Evolutionary conservation across 164 flowering plant species (phyloP).

Genomic region (Akebia trifoliata): DNA sequence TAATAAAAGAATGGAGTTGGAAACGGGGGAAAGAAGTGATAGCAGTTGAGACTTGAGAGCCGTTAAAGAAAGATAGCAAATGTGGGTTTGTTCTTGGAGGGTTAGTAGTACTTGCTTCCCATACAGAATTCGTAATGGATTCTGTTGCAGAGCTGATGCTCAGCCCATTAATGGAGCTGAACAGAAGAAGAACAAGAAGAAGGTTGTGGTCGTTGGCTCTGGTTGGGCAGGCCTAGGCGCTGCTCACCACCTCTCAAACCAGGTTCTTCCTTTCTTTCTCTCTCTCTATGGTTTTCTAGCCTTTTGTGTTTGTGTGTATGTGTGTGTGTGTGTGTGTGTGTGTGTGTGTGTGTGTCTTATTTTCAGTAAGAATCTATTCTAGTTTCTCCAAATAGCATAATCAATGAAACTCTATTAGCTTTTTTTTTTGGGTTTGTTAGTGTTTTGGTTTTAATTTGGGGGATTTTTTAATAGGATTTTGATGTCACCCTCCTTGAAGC

Average conservation of each 20-base stretch:
- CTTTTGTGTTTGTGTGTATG: neutral
- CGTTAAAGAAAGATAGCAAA: too few species aligned
- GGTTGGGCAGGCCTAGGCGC: constrained; percentile 70
- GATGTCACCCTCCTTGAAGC: constrained; percentile 52
- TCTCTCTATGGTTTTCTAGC: neutral
- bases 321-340: too few species aligned
- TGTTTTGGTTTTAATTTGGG: constrained; percentile 17
- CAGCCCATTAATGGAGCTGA: constrained; percentile 17
- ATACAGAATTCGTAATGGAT: constrained; percentile 9
- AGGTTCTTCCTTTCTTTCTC: constrained; percentile 32
- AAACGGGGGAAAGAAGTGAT: too few species aligned
- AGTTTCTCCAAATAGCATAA: neutral
- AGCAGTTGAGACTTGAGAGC: too few species aligned
- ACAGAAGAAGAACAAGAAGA: constrained; percentile 29
- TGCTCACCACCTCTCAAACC: constrained; percentile 65
- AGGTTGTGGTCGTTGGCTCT: constrained; percentile 52
- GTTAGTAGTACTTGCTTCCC: constrained; percentile 16
- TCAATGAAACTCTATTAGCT: neutral
- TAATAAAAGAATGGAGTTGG: too few species aligned
- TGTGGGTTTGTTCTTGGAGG: constrained; percentile 26
- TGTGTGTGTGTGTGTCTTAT: too few species aligned
- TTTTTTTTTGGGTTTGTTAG: neutral
- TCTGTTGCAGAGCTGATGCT: constrained; percentile 31
- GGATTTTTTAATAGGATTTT: too few species aligned
- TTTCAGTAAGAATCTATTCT: neutral